phyloP scores from a whole-genome alignment of 2,329 filamentous ascomycete species.

The Coleophoma eucalyptorum region DNA sequence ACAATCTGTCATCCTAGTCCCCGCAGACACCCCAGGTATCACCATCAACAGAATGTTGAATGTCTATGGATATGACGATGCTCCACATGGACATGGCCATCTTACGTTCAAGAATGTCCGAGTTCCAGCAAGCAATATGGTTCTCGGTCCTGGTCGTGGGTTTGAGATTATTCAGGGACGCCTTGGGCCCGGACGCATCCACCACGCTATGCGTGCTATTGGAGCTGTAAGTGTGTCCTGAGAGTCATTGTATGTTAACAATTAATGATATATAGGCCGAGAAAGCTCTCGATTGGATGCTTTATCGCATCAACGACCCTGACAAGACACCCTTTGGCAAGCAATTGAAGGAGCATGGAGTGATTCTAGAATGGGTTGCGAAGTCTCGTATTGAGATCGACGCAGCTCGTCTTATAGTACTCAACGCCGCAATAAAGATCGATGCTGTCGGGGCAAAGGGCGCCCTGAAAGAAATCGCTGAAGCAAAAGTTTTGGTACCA shows the following conservation, averaged over 20 bases:
- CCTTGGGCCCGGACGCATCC: slow-evolving; percentile 91
- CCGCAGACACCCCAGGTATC: slow-evolving; percentile 75
- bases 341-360: slow-evolving; percentile 80
- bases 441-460: slow-evolving; percentile 85
- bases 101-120: slow-evolving; percentile 87
- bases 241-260: not conserved
- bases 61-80: slow-evolving; percentile 95
- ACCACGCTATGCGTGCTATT: slow-evolving; percentile 95
- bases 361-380: slow-evolving; percentile 93
- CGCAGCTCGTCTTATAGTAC: slow-evolving; percentile 80
- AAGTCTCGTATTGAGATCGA: slow-evolving; percentile 92
- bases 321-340: slow-evolving; percentile 90
- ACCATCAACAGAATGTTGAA: slow-evolving; percentile 91
- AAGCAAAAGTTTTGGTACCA: slow-evolving; percentile 91
- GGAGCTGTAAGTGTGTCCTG: slow-evolving; percentile 57
- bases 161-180: slow-evolving; percentile 99
- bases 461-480: slow-evolving; percentile 87
- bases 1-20: slow-evolving; percentile 90
- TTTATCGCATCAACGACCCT: slow-evolving; percentile 90
- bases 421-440: slow-evolving; percentile 95
- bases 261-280: slow-evolving; percentile 58
- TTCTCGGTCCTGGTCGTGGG: slow-evolving; percentile 87
- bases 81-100: slow-evolving; percentile 96
- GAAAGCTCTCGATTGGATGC: slow-evolving; percentile 88
- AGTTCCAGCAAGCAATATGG: slow-evolving; percentile 77